These are phyloP conservation scores for Cerrena zonata DNA, from an alignment of 1,284 basidiomycete genomes.

Conservation along the genomic window DNA sequence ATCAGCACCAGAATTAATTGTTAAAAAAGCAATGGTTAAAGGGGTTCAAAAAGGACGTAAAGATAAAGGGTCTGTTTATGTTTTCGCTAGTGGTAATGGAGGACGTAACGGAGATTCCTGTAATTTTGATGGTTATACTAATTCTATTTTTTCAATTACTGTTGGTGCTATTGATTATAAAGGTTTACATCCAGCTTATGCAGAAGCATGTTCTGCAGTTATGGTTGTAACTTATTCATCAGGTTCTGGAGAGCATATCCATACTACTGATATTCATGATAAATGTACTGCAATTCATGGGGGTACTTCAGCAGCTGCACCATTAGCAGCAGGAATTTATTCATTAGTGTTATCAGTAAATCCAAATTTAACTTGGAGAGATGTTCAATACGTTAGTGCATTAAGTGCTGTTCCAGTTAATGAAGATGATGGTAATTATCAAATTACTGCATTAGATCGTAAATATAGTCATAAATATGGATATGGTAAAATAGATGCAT, in stretches of 20 bases:
- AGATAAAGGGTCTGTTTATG: slow-evolving; percentile 90
- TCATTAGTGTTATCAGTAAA: slow-evolving; percentile 60
- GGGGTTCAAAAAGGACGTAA: slow-evolving; percentile 87
- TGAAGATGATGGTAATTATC: slow-evolving; percentile 91
- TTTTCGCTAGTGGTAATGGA: slow-evolving; percentile 97
- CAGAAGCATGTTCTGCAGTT: slow-evolving; percentile 94
- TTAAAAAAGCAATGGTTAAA: slow-evolving; percentile 91
- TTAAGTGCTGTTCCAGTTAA: slow-evolving; percentile 78
- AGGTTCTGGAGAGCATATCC: slow-evolving; percentile 86
- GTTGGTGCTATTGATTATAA: slow-evolving; percentile 90
- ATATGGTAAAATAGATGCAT: slow-evolving; percentile 86
- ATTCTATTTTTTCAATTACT: slow-evolving; percentile 94
- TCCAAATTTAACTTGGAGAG: slow-evolving; percentile 94
- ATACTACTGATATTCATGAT: slow-evolving; percentile 88
- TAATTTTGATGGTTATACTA: slow-evolving; percentile 99
- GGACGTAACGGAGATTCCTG: slow-evolving; percentile 91
- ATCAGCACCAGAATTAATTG: slow-evolving; percentile 90
- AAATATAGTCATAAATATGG: slow-evolving; percentile 97
- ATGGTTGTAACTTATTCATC: slow-evolving; percentile 95
- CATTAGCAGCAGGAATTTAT: slow-evolving; percentile 88
- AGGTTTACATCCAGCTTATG: slow-evolving; percentile 93
- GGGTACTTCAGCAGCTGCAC: slow-evolving; percentile 97
- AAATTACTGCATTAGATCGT: slow-evolving; percentile 72
- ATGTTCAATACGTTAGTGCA: slow-evolving; percentile 89
- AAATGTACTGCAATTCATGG: slow-evolving; percentile 84